Conservation (phyloP, 2,329 filamentous ascomycete genomes). For the Mycogone perniciosa region DNA sequence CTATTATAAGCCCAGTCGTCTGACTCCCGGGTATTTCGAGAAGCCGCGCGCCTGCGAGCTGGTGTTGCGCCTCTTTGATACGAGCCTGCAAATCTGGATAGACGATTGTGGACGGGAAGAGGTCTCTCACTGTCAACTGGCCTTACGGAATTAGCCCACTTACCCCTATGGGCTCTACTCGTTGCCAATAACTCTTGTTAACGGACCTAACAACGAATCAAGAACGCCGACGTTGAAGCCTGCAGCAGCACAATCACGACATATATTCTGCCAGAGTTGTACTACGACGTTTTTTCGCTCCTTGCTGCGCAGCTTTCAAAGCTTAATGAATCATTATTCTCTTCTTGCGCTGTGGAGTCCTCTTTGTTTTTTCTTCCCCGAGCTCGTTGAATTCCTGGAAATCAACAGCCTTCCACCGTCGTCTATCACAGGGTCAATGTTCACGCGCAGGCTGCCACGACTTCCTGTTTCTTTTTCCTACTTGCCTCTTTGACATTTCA, state of each 20-base stretch:
- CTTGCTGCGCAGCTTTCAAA: not conserved
- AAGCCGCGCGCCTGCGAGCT: slow-evolving; percentile 10
- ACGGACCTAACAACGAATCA: too few species aligned
- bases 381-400: not conserved
- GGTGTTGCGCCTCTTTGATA: slow-evolving; percentile 3
- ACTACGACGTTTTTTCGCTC: slow-evolving; percentile 2
- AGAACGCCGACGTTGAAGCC: not conserved
- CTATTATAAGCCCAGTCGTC: too few species aligned
- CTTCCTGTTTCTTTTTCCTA: slow-evolving; percentile 2
- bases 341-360: not conserved
- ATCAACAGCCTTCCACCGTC: not conserved
- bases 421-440: slow-evolving; percentile 6
- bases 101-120: slow-evolving; percentile 1
- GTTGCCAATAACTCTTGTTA: too few species aligned
- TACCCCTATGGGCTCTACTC: too few species aligned
- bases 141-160: slow-evolving; percentile 1
- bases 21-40: not conserved
- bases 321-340: not conserved
- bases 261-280: slow-evolving; percentile 6
- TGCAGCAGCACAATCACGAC: slow-evolving; percentile 9
- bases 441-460: slow-evolving; percentile 1
- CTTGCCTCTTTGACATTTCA: slow-evolving; percentile 1
- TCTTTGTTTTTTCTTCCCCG: not conserved
- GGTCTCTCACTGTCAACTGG: slow-evolving; percentile 5
- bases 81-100: not conserved